Conservation (phyloP, 1,284 basidiomycete genomes). For the Porogramme epimiltina region DNA sequence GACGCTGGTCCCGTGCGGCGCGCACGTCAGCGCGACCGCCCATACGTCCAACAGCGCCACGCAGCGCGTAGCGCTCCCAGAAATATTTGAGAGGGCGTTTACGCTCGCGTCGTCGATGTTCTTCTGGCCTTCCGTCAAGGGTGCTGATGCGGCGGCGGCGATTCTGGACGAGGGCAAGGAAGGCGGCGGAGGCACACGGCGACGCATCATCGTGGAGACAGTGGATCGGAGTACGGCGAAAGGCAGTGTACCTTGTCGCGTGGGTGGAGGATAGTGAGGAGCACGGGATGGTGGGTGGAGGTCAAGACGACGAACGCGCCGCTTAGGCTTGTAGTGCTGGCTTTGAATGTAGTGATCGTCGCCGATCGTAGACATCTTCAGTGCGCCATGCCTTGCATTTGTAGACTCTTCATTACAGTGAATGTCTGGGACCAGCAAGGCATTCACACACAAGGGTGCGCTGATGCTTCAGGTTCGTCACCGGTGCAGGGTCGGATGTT, state of each 20-base stretch:
- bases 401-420: too few species aligned
- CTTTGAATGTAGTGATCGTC: not conserved
- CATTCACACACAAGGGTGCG: too few species aligned
- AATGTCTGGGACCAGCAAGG: too few species aligned
- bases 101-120: slow-evolving; percentile 25
- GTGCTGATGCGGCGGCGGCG: slow-evolving; percentile 15
- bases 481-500: too few species aligned
- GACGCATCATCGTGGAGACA: slow-evolving; percentile 21
- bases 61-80: slow-evolving; percentile 35
- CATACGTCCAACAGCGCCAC: slow-evolving; percentile 34
- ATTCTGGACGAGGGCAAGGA: too few species aligned
- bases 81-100: slow-evolving; percentile 47
- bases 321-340: slow-evolving; percentile 1
- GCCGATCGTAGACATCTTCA: too few species aligned
- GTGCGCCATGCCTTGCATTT: too few species aligned
- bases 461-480: too few species aligned
- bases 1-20: slow-evolving; percentile 41
- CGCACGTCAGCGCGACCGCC: slow-evolving; percentile 34
- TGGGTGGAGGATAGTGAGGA: slow-evolving; percentile 7
- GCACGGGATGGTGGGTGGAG: not conserved
- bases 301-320: slow-evolving; percentile 4
- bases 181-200: slow-evolving; percentile 35
- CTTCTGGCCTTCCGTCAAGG: slow-evolving; percentile 4
- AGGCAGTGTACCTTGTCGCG: slow-evolving; percentile 12
- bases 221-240: slow-evolving; percentile 1